A percentile compares a stretch with the other conserved stretches of the same genome.
phyloP scores from a whole-genome alignment of 257 asterid genomes.

The Jasminum sambac region DNA sequence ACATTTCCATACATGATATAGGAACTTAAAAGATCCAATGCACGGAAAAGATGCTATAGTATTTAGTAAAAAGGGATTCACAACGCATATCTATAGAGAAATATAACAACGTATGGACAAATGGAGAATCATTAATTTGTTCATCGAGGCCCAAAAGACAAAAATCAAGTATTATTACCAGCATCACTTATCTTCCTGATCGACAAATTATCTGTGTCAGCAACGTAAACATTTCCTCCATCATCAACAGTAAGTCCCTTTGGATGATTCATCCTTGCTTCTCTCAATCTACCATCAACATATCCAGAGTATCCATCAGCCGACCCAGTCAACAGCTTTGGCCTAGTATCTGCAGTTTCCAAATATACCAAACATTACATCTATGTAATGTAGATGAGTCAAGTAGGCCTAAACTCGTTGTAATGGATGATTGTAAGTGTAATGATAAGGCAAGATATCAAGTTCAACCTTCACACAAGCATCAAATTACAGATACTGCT shows the following conservation, averaged over 20 bases:
- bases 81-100: background rate
- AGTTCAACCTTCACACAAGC: slow-evolving; percentile 15
- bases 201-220: slow-evolving; percentile 89
- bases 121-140: background rate
- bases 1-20: no score
- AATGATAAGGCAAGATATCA: no score
- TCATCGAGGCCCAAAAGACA: background rate
- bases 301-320: slow-evolving; percentile 86
- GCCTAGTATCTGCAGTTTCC: slow-evolving; percentile 65
- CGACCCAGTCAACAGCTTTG: slow-evolving; percentile 81
- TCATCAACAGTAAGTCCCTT: slow-evolving; percentile 90
- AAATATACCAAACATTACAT: slow-evolving; percentile 11
- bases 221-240: slow-evolving; percentile 81
- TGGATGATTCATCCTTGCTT: slow-evolving; percentile 90
- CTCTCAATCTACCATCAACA: slow-evolving; percentile 76
- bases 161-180: slow-evolving; percentile 42
- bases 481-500: slow-evolving; percentile 14
- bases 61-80: background rate
- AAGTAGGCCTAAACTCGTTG: no score
- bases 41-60: background rate
- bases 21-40: background rate
- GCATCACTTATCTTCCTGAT: slow-evolving; percentile 87
- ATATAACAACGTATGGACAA: background rate
- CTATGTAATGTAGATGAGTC: no score
- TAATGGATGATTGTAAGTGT: no score